phyloP scores from a whole-genome alignment of 2,329 filamentous ascomycete species.

The Laburnicola sp. region DNA sequence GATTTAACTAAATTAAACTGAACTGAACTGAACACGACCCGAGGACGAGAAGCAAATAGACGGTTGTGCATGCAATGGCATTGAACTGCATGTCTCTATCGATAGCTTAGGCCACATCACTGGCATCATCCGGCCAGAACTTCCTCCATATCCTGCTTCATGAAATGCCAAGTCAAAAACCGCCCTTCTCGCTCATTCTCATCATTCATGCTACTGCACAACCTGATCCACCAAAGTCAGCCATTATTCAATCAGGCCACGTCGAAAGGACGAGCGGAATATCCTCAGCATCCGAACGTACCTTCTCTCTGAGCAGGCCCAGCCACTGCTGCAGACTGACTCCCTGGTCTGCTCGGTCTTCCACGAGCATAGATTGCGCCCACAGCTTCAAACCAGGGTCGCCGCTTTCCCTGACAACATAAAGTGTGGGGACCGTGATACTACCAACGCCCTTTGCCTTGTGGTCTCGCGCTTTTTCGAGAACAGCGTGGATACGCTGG shows the following conservation, averaged over 20 bases:
- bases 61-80: background rate
- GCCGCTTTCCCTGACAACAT: constrained; percentile 91
- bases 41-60: background rate
- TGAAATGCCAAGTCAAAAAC: constrained; percentile 1
- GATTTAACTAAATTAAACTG: background rate
- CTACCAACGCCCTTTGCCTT: constrained; percentile 85
- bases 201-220: constrained; percentile 33
- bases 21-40: background rate
- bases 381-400: constrained; percentile 94
- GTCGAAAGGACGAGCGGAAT: constrained; percentile 23
- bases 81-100: constrained; percentile 4
- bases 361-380: constrained; percentile 93
- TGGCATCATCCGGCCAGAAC: background rate
- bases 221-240: constrained; percentile 30
- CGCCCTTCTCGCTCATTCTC: background rate
- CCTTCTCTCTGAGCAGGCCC: constrained; percentile 91
- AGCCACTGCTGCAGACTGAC: constrained; percentile 94
- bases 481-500: constrained; percentile 72
- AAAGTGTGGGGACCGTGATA: constrained; percentile 89
- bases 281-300: constrained; percentile 50
- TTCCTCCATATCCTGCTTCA: background rate
- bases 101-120: background rate
- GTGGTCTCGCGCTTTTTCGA: constrained; percentile 91
- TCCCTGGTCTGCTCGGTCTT: constrained; percentile 92
- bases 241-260: constrained; percentile 23